Percentiles rank a stretch among this genome's conserved stretches.
Conservation (phyloP, 2,329 filamentous ascomycete species). For the Penicillium sp. region DNA sequence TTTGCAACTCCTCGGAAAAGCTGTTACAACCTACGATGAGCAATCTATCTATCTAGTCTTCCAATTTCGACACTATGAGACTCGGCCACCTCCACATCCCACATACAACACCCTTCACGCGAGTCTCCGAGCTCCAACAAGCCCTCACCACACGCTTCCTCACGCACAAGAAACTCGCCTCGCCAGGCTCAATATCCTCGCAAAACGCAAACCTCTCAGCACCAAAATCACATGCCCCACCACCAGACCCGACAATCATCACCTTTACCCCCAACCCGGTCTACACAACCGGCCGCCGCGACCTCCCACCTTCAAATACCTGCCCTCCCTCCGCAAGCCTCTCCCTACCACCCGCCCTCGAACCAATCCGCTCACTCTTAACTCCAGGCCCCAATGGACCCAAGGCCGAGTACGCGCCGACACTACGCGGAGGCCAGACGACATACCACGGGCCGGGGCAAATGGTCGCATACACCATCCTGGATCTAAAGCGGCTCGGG, state of each 20-base stretch:
- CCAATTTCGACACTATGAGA: slow-evolving; percentile 38
- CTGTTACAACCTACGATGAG: not conserved
- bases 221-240: slow-evolving; percentile 27
- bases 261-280: slow-evolving; percentile 78
- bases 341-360: slow-evolving; percentile 34
- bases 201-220: slow-evolving; percentile 18
- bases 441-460: slow-evolving; percentile 96
- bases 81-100: slow-evolving; percentile 60
- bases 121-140: slow-evolving; percentile 55
- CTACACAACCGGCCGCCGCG: slow-evolving; percentile 85
- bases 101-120: slow-evolving; percentile 51
- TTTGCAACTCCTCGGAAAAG: slow-evolving; percentile 21
- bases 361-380: slow-evolving; percentile 37
- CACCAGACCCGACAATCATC: slow-evolving; percentile 66
- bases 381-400: slow-evolving; percentile 29
- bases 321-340: slow-evolving; percentile 33
- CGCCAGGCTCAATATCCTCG: slow-evolving; percentile 19
- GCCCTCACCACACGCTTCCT: slow-evolving; percentile 55
- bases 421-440: slow-evolving; percentile 80
- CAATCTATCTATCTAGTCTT: not conserved
- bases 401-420: slow-evolving; percentile 60
- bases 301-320: slow-evolving; percentile 48
- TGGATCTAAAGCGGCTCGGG: slow-evolving; percentile 68
- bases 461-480: slow-evolving; percentile 81
- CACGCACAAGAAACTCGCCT: slow-evolving; percentile 52